Conservation (phyloP, 345 rosid species). For the Euphorbia tirucalli region DNA sequence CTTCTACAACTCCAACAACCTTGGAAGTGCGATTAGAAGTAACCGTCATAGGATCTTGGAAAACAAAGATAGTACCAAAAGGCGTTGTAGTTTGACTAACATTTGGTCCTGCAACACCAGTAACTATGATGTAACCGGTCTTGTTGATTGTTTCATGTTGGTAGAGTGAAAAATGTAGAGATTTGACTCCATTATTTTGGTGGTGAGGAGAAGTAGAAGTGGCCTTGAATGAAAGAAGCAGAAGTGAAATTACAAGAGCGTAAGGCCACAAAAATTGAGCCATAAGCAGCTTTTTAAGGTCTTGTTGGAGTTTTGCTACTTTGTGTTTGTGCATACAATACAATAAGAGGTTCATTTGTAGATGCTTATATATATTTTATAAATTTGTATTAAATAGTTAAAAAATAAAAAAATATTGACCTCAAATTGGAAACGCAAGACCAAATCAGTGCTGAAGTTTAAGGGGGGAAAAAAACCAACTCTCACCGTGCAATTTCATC, state of each 20-base stretch:
- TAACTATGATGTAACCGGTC: constrained; percentile 24
- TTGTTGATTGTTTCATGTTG: constrained; percentile 34
- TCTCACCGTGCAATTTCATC: no score
- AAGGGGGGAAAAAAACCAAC: no score
- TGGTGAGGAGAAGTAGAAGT: constrained; percentile 9
- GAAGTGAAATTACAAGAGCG: constrained; percentile 1
- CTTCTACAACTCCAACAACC: constrained; percentile 29
- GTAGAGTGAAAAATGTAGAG: constrained; percentile 29
- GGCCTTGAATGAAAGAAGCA: constrained; percentile 1
- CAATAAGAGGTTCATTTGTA: background rate
- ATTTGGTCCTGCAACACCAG: constrained; percentile 22
- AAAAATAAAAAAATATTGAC: no score
- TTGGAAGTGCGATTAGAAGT: constrained; percentile 21
- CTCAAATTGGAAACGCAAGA: no score
- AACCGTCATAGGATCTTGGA: constrained; percentile 33
- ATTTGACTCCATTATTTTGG: constrained; percentile 6
- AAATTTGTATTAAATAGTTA: background rate
- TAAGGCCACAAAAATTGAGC: background rate
- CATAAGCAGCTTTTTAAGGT: background rate
- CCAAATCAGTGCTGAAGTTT: no score
- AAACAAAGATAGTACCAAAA: constrained; percentile 33
- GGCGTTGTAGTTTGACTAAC: constrained; percentile 22
- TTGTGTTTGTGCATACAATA: no score
- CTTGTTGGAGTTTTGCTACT: background rate
- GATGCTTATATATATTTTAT: background rate